phyloP scores from a whole-genome alignment of 1,139 yeast genomes.

The Martiniozyma asiatica region DNA sequence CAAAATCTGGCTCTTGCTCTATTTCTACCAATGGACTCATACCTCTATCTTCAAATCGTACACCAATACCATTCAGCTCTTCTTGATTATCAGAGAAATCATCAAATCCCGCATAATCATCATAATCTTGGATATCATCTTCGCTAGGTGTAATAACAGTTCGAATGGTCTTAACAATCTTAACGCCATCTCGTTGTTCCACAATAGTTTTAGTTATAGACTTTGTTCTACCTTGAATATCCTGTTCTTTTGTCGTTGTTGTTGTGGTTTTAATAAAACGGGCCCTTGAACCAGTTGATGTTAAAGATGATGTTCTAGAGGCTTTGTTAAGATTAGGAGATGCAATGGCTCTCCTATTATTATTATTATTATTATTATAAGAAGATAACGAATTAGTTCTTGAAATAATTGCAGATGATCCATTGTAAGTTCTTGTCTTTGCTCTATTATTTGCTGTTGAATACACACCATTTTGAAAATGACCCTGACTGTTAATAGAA shows the following conservation, averaged over 20 bases:
- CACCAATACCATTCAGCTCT: conserved; percentile 1
- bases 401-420: conserved; percentile 6
- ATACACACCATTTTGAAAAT: too few relatives aligned
- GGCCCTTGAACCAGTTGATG: conserved; percentile 4
- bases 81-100: conserved; percentile 1
- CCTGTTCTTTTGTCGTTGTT: conserved; percentile 20
- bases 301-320: conserved; percentile 13
- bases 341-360: background rate
- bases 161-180: conserved; percentile 21
- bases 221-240: conserved; percentile 21
- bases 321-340: too few relatives aligned
- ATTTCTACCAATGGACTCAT: too few relatives aligned
- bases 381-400: conserved; percentile 3
- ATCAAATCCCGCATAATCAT: conserved; percentile 4
- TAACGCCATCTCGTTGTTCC: conserved; percentile 23
- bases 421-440: too few relatives aligned
- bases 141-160: conserved; percentile 14
- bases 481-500: conserved; percentile 11
- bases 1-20: too few relatives aligned
- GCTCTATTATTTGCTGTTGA: too few relatives aligned
- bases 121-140: conserved; percentile 1
- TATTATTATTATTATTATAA: conserved; percentile 1
- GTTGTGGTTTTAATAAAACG: conserved; percentile 16
- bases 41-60: too few relatives aligned
- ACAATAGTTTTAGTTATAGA: conserved; percentile 23